Evolutionary conservation across 805 yeast genomes (phyloP), one percentile per base, ranked within the genome.

Genomic region (Ogataea parapolymorpha): DNA sequence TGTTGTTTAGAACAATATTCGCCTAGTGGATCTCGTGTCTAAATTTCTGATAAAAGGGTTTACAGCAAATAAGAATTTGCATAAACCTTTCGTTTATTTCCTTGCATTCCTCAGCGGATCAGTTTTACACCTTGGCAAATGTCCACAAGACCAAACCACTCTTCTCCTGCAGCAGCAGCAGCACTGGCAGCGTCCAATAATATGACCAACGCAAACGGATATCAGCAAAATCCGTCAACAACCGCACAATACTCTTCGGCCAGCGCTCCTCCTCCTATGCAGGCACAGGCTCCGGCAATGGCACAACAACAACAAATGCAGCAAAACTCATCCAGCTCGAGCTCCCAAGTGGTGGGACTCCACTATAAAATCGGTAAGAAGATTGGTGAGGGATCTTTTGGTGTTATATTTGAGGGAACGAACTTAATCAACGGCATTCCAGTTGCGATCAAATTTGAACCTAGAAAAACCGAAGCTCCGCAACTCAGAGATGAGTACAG

Each of bases 351-450:
- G 29, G 96, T 93, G 33, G 99, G 99, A 17, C 80, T 91, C 46
- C 99, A 93, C 70, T 93, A 90, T 68, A 85, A 89, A 54, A 93
- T 93, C 42, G 99, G 98, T 44, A 91, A 90, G 65, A 93, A 93
- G 68, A 90, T 93, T 47, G 99, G 99, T 43, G 98, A 93, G 67
- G 99, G 99, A 32, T 91, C 98, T 4, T 93, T 93, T 64, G 99
- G 99, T 42, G 95, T 93, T 39, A 84, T 93, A 45, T 93, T 93
- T 62, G 98, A 93, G 68, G 99, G 99, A 48, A 78, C 87, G 31
- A 91, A 93, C 62, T 74, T 93, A 59, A 79, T 93, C 54, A 91
- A 89, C 68, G 90, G 90, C 51, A 83, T 82, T 47, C 95, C 86
- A 37, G 98, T 93, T 33, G 99, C 98, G 29, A 91, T 93, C 63